Base-by-base conservation (phyloP, 208 protist species). In the Crithidia sp. region DNA sequence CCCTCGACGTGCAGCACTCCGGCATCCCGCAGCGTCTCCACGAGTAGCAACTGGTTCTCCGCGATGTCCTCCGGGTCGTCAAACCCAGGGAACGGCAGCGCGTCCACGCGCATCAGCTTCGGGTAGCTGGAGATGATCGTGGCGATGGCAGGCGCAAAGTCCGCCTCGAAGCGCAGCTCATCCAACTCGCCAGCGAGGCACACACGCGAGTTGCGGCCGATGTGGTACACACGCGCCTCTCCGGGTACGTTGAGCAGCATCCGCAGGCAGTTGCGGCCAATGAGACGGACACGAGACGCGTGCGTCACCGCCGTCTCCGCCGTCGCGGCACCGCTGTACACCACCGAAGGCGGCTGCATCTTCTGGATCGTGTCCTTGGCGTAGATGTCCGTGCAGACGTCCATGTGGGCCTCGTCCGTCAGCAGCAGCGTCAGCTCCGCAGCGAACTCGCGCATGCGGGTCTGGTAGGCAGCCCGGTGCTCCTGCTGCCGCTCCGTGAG, bases 81-180 rank as follows among this genome's bases (percentile, higher is more conserved):
- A 64, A 88, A 89, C 43, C 71, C 76, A 6, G 84, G 82, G 63
- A 92, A 88, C 1, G 87, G 87, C 7, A 92, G 71, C 10, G 68
- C 58, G 13, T 61, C 68, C 7, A 90, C 83, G 5, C 49, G 8
- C 17, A 83, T 64, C 61, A 64, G 61, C 56, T 81, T 79, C 8
- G 76, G 78, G 54, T 81, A 76, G 14, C 60, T 62, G 2, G 82
- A 69, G 54, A 92, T 69, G 36, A 92, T 66, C 8, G 84, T 88
- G 3, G 87, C 87, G 13, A 92, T 74, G 44, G 87, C 87, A 2
- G 87, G 84, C 2, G 87, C 87, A 63, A 92, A 89, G 10, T 86
- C 87, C 7, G 54, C 67, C 70, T 92, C 87, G 59, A 92, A 92
- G 43, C 87, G 82, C 53, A 90, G 74, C 61, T 85, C 66, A 54